Evolutionary conservation across 208 protist species (phyloP), one percentile per base, ranked within the genome.

Genomic region (Crithidia acanthocephali): DNA sequence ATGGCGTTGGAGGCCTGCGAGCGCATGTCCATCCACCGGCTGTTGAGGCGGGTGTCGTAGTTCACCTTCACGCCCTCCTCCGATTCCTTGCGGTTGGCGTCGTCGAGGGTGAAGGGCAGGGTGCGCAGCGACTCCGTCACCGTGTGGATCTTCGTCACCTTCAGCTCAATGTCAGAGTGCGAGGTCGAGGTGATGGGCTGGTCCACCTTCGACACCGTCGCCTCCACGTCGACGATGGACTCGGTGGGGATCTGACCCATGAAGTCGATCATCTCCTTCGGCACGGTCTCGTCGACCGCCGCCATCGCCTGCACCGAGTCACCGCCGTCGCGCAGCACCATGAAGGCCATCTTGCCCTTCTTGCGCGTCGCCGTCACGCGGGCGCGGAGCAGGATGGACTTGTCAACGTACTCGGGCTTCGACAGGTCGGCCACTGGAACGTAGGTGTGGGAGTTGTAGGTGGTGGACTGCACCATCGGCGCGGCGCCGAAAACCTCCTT

Each of bases 21-120:
- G 75, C 98, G 94, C 62, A 99, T 80, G 87, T 99, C 99, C 73
- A 99, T 73, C 73, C 98, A 91, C 67, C 99, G 90, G 83, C 98
- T 97, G 76, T 98, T 92, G 10, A 99, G 92, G n/a, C 98, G 88
- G 11, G 87, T 98, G 72, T 99, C 94, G 68, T 91, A 91, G 65
- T 97, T 94, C 27, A 98, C 86, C 60, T 91, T 92, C 11, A 82
- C 79, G 52, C 90, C 84, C 55, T 94, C 92, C 18, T 88, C 85
- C 35, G 80, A 73, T 62, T 93, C 85, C 48, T 70, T 65, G 52
- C 94, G 87, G 27, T 73, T 75, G 13, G 97, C 94, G 67, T 99
- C 98, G 68, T 97, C 93, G 1, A 98, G 72, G 44, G 95, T 97
- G 67, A 98, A 91, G 50, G 97, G 98, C 13, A 98, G 86, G 64